Evolutionary conservation across 2,329 filamentous ascomycete species (phyloP), one percentile per base, ranked within the genome.

Genomic region (Aspergillus pseudotamarii): DNA sequence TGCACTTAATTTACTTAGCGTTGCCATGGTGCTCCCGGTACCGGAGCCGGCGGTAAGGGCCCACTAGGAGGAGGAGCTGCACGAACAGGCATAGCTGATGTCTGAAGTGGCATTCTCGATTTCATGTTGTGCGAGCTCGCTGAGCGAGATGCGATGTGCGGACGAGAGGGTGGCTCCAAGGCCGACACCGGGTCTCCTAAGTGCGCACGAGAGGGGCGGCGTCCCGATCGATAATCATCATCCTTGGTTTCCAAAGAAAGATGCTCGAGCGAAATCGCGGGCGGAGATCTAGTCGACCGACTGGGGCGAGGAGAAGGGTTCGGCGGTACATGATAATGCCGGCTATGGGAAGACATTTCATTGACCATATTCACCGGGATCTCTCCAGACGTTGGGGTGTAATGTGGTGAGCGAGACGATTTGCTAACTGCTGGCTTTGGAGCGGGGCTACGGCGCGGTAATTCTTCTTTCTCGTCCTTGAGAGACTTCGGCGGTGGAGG

Each of bases 401-500:
- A 51, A 61, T 71, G 62, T 11, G 68, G 64, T 11, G 63, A 61
- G 50, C 64, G 68, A 28, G 63, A 57, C 10, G 73, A 69, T 43
- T 69, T 72, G 59, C 64, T 70, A 50, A 65, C 69, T 19, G 68
- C 46, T 26, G 70, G 62, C 56, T 69, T 69, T 50, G 75, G 66
- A 28, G 66, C 82, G 75, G 71, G 78, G 64, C 67, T 80, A 71
- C 68, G 74, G 61, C 67, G 75, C 68, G 75, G 73, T 76, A 64
- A 81, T 16, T 75, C 74, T 55, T 51, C 48, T 51, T 51, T 51
- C 28, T 51, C 48, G 21, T 81, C 82, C 63, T 93, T 85, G 38
- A 94, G 85, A 12, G 92, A 90, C 73, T 92, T 89, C 1, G 91
- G 92, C 10, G 91, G 87, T 1, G 93, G 92, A 38, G 93, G 93